A percentile compares a stretch with the other conserved stretches of the same genome.
Conservation (phyloP, 441 rosid genomes). For the Adansonia madagascariensis region DNA sequence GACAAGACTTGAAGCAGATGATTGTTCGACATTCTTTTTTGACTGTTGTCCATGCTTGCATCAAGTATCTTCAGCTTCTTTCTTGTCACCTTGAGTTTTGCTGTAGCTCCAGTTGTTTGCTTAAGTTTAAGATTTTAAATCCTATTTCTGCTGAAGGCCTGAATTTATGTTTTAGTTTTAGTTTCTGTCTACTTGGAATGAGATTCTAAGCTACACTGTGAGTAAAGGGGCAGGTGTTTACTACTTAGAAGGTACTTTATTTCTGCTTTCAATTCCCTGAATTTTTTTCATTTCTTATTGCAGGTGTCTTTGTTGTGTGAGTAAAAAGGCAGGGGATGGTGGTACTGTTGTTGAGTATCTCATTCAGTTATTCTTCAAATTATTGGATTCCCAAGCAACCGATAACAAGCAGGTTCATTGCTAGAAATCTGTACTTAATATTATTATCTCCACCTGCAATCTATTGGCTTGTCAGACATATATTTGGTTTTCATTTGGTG, state of each 20-base stretch:
- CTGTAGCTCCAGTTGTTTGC: not conserved
- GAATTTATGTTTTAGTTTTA: slow-evolving; percentile 11
- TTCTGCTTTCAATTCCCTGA: slow-evolving; percentile 24
- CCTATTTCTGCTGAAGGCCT: not conserved
- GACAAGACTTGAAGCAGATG: slow-evolving; percentile 96
- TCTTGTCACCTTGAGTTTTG: slow-evolving; percentile 28
- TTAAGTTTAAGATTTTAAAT: slow-evolving; percentile 5
- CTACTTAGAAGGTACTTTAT: not conserved
- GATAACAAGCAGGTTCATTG: slow-evolving; percentile 87
- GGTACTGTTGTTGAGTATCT: slow-evolving; percentile 79
- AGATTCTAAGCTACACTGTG: slow-evolving; percentile 6
- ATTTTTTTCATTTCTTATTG: slow-evolving; percentile 21
- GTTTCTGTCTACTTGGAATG: slow-evolving; percentile 9
- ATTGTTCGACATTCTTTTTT: slow-evolving; percentile 94
- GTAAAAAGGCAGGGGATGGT: slow-evolving; percentile 78
- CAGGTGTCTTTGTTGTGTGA: slow-evolving; percentile 95
- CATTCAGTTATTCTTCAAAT: slow-evolving; percentile 84
- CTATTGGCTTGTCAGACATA: not conserved
- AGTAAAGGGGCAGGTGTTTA: not conserved
- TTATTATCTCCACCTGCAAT: slow-evolving; percentile 14
- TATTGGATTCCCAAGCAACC: slow-evolving; percentile 71
- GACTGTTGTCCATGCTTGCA: slow-evolving; percentile 98
- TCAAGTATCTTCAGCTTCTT: slow-evolving; percentile 63
- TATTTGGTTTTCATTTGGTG: not conserved
- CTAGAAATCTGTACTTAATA: slow-evolving; percentile 13